phyloP scores from a whole-genome alignment of 2,329 filamentous ascomycete genomes.

The Botrytis medusae region DNA sequence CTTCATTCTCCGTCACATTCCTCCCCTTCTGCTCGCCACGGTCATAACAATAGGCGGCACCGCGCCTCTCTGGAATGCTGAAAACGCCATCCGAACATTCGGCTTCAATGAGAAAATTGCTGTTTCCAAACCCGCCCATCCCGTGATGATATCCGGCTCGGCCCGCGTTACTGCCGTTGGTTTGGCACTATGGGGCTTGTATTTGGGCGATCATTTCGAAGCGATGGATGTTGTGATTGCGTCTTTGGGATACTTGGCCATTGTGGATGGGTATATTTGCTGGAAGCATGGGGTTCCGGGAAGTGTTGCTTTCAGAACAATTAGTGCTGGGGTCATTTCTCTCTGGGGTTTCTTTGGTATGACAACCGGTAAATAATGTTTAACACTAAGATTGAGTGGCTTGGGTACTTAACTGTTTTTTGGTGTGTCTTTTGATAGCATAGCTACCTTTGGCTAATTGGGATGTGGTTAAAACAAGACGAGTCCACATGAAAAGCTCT shows the following conservation, averaged over 20 bases:
- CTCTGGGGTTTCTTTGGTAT: background rate
- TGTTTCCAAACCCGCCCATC: background rate
- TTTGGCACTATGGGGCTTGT: background rate
- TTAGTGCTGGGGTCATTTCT: background rate
- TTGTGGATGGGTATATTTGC: background rate
- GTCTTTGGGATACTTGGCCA: background rate
- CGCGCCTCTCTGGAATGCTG: background rate
- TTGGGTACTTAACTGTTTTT: background rate
- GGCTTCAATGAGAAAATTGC: background rate
- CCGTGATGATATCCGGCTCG: background rate
- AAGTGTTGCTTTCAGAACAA: background rate
- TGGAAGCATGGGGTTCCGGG: background rate
- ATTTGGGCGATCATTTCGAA: background rate
- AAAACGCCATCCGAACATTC: background rate
- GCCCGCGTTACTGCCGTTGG: background rate
- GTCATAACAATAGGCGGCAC: background rate
- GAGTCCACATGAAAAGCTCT: too few relatives aligned
- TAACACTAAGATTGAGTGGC: rapidly evolving
- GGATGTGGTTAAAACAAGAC: too few relatives aligned
- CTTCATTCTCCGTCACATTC: background rate
- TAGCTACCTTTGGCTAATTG: background rate
- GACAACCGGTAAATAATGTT: background rate
- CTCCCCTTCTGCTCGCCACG: background rate
- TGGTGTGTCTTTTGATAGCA: background rate
- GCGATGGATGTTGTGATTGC: background rate